Evolutionary conservation across 805 yeast genomes (phyloP).

Genomic region (Metschnikowia kunwiensis): DNA sequence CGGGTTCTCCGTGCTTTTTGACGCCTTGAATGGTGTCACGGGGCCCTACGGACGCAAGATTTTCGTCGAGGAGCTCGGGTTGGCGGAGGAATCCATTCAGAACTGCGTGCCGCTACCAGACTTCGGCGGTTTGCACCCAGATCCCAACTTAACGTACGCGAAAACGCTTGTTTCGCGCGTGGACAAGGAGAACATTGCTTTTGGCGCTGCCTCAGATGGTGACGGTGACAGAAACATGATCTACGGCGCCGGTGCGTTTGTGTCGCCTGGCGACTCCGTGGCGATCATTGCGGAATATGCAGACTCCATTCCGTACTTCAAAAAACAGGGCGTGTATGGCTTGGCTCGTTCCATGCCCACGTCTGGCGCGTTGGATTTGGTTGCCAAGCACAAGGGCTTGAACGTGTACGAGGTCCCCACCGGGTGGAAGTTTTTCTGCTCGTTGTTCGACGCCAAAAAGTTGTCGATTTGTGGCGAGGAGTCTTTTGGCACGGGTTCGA

Average conservation of each 20-base stretch:
- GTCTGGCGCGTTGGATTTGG: conserved; percentile 87
- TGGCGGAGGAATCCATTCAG: conserved; percentile 69
- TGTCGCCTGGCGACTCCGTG: conserved; percentile 97
- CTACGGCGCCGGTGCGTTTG: conserved; percentile 91
- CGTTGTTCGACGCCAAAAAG: conserved; percentile 88
- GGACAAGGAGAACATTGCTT: conserved; percentile 76
- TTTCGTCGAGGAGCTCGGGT: conserved; percentile 79
- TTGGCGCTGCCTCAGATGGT: conserved; percentile 99
- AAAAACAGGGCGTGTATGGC: conserved; percentile 81
- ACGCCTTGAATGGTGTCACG: conserved; percentile 91
- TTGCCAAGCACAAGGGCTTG: conserved; percentile 74
- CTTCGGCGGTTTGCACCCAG: conserved; percentile 97
- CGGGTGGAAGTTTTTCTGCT: conserved; percentile 98
- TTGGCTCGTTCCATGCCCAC: conserved; percentile 98
- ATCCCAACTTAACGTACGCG: conserved; percentile 95
- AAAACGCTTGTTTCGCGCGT: conserved; percentile 80
- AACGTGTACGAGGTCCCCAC: conserved; percentile 93
- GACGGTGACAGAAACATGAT: conserved; percentile 99
- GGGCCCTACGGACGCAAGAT: conserved; percentile 92
- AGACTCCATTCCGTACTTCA: conserved; percentile 84
- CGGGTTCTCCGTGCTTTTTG: conserved; percentile 75
- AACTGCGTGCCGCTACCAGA: conserved; percentile 79
- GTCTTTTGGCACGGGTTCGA: conserved; percentile 96
- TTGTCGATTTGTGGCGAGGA: conserved; percentile 97
- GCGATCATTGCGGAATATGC: conserved; percentile 97